phyloP scores from a whole-genome alignment of 306 rosid genomes.

The Adenanthera pavonina region DNA sequence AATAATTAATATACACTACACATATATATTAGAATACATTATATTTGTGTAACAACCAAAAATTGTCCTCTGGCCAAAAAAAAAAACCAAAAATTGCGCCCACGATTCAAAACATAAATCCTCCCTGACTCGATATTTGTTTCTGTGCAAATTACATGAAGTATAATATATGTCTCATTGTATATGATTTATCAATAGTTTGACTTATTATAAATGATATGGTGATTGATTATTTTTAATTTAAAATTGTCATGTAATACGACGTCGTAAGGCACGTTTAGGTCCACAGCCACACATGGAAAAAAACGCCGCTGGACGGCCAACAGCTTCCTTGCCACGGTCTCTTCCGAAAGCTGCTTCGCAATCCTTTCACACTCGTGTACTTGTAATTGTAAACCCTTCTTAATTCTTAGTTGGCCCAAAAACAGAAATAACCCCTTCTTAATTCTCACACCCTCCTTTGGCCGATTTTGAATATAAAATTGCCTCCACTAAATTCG shows the following conservation, averaged over 20 bases:
- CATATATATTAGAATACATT: too few species aligned
- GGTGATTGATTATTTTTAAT: too few species aligned
- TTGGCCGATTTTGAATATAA: not conserved
- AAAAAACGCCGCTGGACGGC: slow-evolving; percentile 2
- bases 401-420: slow-evolving; percentile 22
- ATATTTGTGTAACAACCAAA: too few species aligned
- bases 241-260: not conserved
- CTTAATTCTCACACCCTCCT: slow-evolving; percentile 22
- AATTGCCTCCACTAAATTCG: slow-evolving; percentile 22
- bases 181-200: too few species aligned
- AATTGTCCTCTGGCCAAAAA: too few species aligned
- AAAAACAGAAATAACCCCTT: not conserved
- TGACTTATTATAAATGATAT: too few species aligned
- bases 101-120: too few species aligned
- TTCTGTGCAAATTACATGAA: too few species aligned
- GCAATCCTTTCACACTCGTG: not conserved
- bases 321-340: slow-evolving; percentile 34
- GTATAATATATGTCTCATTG: too few species aligned
- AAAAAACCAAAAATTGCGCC: too few species aligned
- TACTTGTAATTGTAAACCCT: slow-evolving; percentile 14
- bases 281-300: not conserved
- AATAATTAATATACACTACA: too few species aligned
- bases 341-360: slow-evolving; percentile 13
- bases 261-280: not conserved
- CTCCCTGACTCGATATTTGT: too few species aligned